These are phyloP conservation scores for Boletus smithii DNA, from an alignment of 1,284 basidiomycete genomes.

Conservation along the genomic window DNA sequence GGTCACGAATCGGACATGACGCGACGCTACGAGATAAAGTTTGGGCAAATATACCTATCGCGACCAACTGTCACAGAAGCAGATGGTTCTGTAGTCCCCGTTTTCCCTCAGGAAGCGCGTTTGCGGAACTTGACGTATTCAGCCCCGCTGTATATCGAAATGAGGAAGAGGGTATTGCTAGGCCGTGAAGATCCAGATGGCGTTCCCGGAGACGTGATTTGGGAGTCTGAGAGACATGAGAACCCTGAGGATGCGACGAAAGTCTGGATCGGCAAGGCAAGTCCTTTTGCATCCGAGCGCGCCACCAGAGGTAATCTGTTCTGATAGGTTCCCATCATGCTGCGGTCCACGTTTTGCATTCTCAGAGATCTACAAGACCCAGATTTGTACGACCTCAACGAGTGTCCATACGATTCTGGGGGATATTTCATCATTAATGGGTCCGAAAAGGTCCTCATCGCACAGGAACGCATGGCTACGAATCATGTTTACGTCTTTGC, in stretches of 20 bases:
- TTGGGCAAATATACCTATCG: constrained; percentile 97
- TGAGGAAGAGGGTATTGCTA: constrained; percentile 82
- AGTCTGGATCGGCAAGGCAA: constrained; percentile 94
- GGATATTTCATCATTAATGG: constrained; percentile 99
- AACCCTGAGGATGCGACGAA: constrained; percentile 68
- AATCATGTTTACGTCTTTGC: constrained; percentile 99
- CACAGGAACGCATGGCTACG: constrained; percentile 98
- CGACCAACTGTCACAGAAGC: constrained; percentile 93
- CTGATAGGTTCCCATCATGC: constrained; percentile 91
- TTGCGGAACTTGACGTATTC: constrained; percentile 94
- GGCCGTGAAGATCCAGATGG: constrained; percentile 83
- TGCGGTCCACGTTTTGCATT: constrained; percentile 94
- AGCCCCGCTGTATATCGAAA: constrained; percentile 94
- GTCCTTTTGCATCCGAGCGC: constrained; percentile 24
- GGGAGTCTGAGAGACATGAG: constrained; percentile 76
- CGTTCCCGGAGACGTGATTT: constrained; percentile 75
- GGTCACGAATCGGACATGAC: constrained; percentile 79
- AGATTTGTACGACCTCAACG: constrained; percentile 87
- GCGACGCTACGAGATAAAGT: constrained; percentile 94
- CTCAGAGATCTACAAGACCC: constrained; percentile 77
- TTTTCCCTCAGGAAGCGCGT: constrained; percentile 98
- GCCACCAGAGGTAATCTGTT: constrained; percentile 10
- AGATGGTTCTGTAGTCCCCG: constrained; percentile 89
- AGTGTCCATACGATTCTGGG: constrained; percentile 97
- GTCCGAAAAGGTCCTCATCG: constrained; percentile 98